Conservation (phyloP, 305 asterid species). For the Fraxinus paxiana region DNA sequence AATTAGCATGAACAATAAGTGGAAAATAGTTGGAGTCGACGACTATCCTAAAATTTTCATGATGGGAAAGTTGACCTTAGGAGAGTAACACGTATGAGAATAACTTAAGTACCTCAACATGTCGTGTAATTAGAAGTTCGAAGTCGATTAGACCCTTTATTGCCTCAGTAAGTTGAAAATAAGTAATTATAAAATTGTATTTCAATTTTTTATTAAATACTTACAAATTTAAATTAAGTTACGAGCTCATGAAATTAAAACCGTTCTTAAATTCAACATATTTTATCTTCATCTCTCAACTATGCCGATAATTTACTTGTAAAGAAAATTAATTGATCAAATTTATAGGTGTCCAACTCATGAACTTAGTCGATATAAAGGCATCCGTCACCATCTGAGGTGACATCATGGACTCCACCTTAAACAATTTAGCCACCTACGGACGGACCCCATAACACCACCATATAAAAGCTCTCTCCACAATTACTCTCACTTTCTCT, state of each 20-base stretch:
- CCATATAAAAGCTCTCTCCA: background rate
- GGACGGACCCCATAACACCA: background rate
- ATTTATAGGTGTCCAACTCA: too few relatives aligned
- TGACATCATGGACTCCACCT: background rate
- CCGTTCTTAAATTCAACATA: background rate
- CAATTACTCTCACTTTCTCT: constrained; percentile 8
- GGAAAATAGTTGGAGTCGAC: background rate
- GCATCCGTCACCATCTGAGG: constrained; percentile 26
- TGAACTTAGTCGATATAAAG: background rate
- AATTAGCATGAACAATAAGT: background rate
- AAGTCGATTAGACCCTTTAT: background rate
- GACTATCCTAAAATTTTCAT: background rate
- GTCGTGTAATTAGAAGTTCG: background rate
- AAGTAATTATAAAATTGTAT: too few relatives aligned
- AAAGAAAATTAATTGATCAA: too few relatives aligned
- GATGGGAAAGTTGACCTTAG: background rate
- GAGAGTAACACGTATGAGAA: background rate
- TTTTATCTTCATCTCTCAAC: too few relatives aligned
- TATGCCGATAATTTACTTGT: too few relatives aligned
- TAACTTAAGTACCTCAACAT: background rate
- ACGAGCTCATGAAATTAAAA: background rate
- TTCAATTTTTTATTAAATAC: background rate
- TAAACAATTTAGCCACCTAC: background rate
- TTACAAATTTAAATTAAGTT: too few relatives aligned
- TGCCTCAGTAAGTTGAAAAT: background rate